Conservation (phyloP, 129 eudicot species). For the Erigeron canadensis region DNA sequence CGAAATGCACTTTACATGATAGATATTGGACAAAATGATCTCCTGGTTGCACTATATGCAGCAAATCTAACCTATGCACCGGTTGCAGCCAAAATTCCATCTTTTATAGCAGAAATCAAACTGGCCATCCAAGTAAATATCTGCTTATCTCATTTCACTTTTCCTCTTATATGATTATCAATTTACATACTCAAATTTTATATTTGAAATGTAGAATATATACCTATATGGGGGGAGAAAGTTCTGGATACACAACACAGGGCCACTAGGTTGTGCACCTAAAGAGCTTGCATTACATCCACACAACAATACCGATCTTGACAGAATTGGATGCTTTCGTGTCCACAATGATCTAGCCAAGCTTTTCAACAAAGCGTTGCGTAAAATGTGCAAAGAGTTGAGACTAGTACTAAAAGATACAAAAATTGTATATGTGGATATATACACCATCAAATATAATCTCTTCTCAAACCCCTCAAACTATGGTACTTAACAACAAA, state of each 20-base stretch:
- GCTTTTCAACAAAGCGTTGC: slow-evolving; percentile 33
- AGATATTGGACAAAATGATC: slow-evolving; percentile 44
- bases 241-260: slow-evolving; percentile 46
- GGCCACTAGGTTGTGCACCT: slow-evolving; percentile 43
- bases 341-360: slow-evolving; percentile 33
- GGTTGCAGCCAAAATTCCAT: slow-evolving; percentile 38
- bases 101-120: slow-evolving; percentile 41
- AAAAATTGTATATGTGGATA: slow-evolving; percentile 39
- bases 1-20: slow-evolving; percentile 42
- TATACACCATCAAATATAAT: slow-evolving; percentile 43
- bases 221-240: slow-evolving; percentile 41
- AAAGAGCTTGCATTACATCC: slow-evolving; percentile 48
- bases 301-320: slow-evolving; percentile 36
- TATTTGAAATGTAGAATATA: slow-evolving; percentile 23
- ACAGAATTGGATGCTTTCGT: slow-evolving; percentile 42
- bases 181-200: background rate
- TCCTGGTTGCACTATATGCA: slow-evolving; percentile 34
- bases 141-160: background rate
- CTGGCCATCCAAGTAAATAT: slow-evolving; percentile 40
- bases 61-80: slow-evolving; percentile 41
- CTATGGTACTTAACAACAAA: slow-evolving; percentile 29
- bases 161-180: background rate
- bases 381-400: slow-evolving; percentile 35
- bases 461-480: slow-evolving; percentile 38
- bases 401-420: slow-evolving; percentile 28